phyloP scores from a whole-genome alignment of 1,284 basidiomycete genomes.

The Cryptococcus jaspeensis region DNA sequence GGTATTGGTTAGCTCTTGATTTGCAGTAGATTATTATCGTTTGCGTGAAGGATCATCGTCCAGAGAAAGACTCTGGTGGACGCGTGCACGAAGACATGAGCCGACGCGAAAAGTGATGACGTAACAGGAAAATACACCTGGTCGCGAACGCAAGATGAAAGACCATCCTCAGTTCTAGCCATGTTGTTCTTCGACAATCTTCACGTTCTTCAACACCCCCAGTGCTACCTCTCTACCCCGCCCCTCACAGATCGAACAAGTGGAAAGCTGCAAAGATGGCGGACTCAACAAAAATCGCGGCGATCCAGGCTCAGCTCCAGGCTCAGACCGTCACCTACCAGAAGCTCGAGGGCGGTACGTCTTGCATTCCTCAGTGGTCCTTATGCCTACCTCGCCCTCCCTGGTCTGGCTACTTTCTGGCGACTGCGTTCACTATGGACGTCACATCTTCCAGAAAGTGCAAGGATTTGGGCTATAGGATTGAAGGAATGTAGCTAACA shows the following conservation, averaged over 20 bases:
- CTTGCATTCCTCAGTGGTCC: too few species aligned
- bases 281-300: slow-evolving; percentile 26
- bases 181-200: neutral
- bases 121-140: neutral
- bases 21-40: too few species aligned
- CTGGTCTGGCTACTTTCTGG: too few species aligned
- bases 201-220: neutral
- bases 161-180: too few species aligned
- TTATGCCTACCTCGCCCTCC: too few species aligned
- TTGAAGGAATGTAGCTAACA: neutral
- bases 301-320: slow-evolving; percentile 57
- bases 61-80: too few species aligned
- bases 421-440: too few species aligned
- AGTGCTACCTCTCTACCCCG: neutral
- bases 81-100: neutral
- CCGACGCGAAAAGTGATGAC: slow-evolving; percentile 4
- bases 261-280: slow-evolving; percentile 23
- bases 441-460: too few species aligned
- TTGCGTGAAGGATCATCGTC: too few species aligned
- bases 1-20: too few species aligned
- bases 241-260: neutral
- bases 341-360: slow-evolving; percentile 64
- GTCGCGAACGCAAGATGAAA: too few species aligned
- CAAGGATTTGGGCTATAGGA: neutral
- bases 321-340: slow-evolving; percentile 69